Conservation (phyloP, 768 basidiomycete species). For the Tephrocybe sp. region DNA sequence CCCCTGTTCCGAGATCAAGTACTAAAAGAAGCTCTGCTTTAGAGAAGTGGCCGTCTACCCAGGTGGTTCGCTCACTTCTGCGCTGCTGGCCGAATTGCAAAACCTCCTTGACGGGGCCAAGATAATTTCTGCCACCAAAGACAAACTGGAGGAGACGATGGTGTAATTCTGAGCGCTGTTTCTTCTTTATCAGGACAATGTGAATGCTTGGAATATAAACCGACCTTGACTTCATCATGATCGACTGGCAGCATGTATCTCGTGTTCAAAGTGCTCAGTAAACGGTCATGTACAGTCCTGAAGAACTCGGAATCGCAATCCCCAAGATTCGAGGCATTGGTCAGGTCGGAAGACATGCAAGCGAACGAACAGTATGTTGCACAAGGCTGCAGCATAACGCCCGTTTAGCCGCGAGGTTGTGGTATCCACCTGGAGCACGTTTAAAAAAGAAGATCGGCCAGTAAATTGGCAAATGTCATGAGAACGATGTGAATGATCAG, state of each 20-base stretch:
- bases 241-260: slow-evolving; percentile 68
- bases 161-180: slow-evolving; percentile 60
- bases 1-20: slow-evolving; percentile 71
- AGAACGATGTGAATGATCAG: too few relatives aligned
- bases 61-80: slow-evolving; percentile 30
- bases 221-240: slow-evolving; percentile 58
- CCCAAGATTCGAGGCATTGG: slow-evolving; percentile 23
- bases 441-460: slow-evolving; percentile 1
- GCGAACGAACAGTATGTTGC: slow-evolving; percentile 14
- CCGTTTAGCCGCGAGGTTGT: slow-evolving; percentile 6
- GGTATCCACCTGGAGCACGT: too few relatives aligned
- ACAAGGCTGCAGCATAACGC: slow-evolving; percentile 18
- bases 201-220: slow-evolving; percentile 4
- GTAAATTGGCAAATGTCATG: slow-evolving; percentile 1
- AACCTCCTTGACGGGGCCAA: slow-evolving; percentile 62
- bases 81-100: slow-evolving; percentile 48
- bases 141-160: slow-evolving; percentile 71
- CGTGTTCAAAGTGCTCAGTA: slow-evolving; percentile 53
- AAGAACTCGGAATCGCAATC: slow-evolving; percentile 56
- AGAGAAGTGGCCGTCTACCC: slow-evolving; percentile 14
- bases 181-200: too few relatives aligned
- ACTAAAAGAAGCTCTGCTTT: slow-evolving; percentile 34
- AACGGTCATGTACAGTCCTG: slow-evolving; percentile 49
- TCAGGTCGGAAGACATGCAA: slow-evolving; percentile 22
- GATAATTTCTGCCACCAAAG: slow-evolving; percentile 60